Conservation (phyloP, 164 flowering plant species). For the Liriodendron chinense region DNA sequence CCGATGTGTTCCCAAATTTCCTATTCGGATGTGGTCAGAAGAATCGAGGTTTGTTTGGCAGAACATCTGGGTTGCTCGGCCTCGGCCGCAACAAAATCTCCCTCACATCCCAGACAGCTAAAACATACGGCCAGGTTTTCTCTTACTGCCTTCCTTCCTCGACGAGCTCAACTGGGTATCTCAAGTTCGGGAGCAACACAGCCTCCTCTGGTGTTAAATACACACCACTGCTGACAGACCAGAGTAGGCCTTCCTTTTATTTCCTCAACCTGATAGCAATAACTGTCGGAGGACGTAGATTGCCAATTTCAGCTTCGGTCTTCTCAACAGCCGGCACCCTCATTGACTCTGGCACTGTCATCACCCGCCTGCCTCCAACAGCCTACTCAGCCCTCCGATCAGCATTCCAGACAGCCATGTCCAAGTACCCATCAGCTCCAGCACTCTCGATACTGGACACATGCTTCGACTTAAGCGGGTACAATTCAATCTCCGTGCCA, state of each 20-base stretch:
- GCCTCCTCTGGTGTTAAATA: background rate
- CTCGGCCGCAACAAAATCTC: slow-evolving; percentile 46
- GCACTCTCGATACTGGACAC: slow-evolving; percentile 53
- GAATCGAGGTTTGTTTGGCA: slow-evolving; percentile 44
- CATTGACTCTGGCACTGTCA: slow-evolving; percentile 64
- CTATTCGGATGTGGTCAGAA: slow-evolving; percentile 61
- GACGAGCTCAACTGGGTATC: slow-evolving; percentile 32
- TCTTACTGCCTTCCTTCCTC: slow-evolving; percentile 53
- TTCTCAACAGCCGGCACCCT: slow-evolving; percentile 30
- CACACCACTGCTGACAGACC: slow-evolving; percentile 19
- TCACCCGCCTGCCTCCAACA: slow-evolving; percentile 42
- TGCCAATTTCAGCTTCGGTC: slow-evolving; percentile 13
- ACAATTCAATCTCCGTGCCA: slow-evolving; percentile 16
- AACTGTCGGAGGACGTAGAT: slow-evolving; percentile 24
- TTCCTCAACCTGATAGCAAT: slow-evolving; percentile 27
- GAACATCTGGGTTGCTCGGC: slow-evolving; percentile 47
- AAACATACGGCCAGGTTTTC: slow-evolving; percentile 37
- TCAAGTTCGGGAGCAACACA: slow-evolving; percentile 28
- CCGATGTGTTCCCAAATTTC: slow-evolving; percentile 27
- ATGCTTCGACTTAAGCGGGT: slow-evolving; percentile 46
- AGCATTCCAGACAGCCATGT: slow-evolving; percentile 41
- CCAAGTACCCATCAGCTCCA: slow-evolving; percentile 26
- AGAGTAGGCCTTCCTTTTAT: slow-evolving; percentile 25
- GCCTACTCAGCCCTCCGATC: slow-evolving; percentile 41
- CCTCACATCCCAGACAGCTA: slow-evolving; percentile 38